Evolutionary conservation across 2,329 filamentous ascomycete genomes (phyloP), one percentile per base, ranked within the genome.

Genomic region (Diaporthe batatas): DNA sequence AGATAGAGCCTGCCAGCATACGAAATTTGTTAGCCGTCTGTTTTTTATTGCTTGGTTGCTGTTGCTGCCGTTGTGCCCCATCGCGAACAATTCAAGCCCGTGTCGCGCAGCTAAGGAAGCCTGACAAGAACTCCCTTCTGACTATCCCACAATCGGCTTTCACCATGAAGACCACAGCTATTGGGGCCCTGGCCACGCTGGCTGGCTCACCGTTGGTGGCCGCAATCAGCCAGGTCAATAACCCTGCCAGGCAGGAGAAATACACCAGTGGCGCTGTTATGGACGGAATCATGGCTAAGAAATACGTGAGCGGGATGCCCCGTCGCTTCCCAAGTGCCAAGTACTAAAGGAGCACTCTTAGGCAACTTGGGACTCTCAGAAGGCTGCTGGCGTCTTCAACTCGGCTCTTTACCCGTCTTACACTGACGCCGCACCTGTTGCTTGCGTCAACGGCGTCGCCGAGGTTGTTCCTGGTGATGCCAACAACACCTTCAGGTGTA

Each of bases 401-500:
- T 62, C 71, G 47, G 54, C 23, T 36, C 23, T 54, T 3, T 72
- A 72, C 23, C 42, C 44, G 12, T 59, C 54, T 12, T 72, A 65
- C 49, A 34, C 71, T 44, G 64, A 34, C 12, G 71, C 23, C 25
- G 54, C 23, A 3, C 55, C 71, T 32, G 74, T 81, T 6, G 73
- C 75, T 10, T 88, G 86, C 75, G 78, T 81, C 11, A 79, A 85
- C 29, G 86, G 86, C 4, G 76, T 82, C 16, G 86, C 84, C 3
- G 81, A 81, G 51, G 85, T 85, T 57, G 81, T 86, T 34, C 80
- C 82, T 8, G 86, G 85, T 2, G 84, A 88, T 70, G 78, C 81
- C 23, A 80, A 82, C 71, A 84, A 88, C 77, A 87, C 85, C 3
- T 88, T 87, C 78, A 78, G 77, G 39, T 88, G 86, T 78, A 83